Conservation (phyloP, 306 rosid species). For the Arachis hypogaea region DNA sequence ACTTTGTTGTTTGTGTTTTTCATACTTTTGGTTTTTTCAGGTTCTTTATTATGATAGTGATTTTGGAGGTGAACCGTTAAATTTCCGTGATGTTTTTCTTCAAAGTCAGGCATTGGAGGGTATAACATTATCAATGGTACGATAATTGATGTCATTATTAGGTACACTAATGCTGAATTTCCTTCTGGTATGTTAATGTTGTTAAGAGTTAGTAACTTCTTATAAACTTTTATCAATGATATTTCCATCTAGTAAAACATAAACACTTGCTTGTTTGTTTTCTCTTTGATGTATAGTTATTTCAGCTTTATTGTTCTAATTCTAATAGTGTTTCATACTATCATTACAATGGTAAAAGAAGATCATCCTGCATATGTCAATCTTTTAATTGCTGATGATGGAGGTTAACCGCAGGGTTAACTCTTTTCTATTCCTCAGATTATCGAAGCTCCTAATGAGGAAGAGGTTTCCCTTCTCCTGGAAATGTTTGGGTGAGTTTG, state of each 20-base stretch:
- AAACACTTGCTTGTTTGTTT: constrained; percentile 18
- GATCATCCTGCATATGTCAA: constrained; percentile 28
- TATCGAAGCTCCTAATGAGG: constrained; percentile 86
- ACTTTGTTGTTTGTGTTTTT: constrained; percentile 29
- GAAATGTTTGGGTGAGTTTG: constrained; percentile 92
- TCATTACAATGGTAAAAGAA: constrained; percentile 37
- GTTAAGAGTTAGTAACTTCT: constrained; percentile 20
- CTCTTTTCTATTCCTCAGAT: constrained; percentile 82
- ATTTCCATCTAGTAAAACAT: constrained; percentile 27
- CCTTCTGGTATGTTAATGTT: constrained; percentile 12
- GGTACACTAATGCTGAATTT: constrained; percentile 21
- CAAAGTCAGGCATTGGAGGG: constrained; percentile 98
- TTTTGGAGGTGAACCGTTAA: constrained; percentile 83
- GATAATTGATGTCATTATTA: constrained; percentile 35
- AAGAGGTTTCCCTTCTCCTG: constrained; percentile 93
- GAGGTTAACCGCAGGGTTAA: constrained; percentile 68
- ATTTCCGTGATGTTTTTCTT: constrained; percentile 87
- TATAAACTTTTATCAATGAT: constrained; percentile 16
- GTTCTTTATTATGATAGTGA: constrained; percentile 84
- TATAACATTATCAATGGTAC: constrained; percentile 91
- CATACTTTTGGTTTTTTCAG: constrained; percentile 50
- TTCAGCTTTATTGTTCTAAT: constrained; percentile 10
- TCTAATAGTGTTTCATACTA: background rate
- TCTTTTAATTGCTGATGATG: constrained; percentile 55
- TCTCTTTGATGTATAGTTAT: constrained; percentile 12